These are phyloP conservation scores for Colletotrichum ledebouriae DNA, from an alignment of 2,329 filamentous ascomycete species.

Conservation along the genomic window DNA sequence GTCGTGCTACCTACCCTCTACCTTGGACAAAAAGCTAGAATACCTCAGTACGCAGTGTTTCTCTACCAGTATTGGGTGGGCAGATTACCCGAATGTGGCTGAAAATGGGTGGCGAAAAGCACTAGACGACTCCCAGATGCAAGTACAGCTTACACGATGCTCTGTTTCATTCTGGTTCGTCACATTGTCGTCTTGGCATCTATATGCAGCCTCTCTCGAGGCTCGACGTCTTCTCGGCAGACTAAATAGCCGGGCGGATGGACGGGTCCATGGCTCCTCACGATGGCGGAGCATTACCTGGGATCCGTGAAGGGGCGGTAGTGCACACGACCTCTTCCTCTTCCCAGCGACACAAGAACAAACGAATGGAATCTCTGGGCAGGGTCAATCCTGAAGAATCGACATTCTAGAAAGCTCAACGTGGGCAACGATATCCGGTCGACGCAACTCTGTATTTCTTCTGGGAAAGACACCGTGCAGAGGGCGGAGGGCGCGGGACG, in stretches of 20 bases:
- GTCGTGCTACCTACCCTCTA: neutral
- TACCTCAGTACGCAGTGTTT: neutral
- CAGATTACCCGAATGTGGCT: neutral
- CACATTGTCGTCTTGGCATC: conserved; percentile 30
- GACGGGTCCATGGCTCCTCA: conserved; percentile 1
- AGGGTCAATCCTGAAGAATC: conserved; percentile 11
- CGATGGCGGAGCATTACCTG: neutral
- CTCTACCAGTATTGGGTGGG: neutral
- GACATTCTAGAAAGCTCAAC: neutral
- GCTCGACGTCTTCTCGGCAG: conserved; percentile 23
- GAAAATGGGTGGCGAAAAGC: too few species aligned
- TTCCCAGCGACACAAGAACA: conserved; percentile 9
- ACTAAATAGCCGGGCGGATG: conserved; percentile 16
- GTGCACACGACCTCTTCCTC: conserved; percentile 16
- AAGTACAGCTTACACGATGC: neutral
- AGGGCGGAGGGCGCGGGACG: neutral
- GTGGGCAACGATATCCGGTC: conserved; percentile 18
- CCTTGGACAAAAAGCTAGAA: neutral
- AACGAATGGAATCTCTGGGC: conserved; percentile 5
- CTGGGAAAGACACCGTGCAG: neutral
- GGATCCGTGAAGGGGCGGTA: neutral
- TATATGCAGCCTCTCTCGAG: neutral
- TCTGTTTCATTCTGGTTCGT: conserved; percentile 39
- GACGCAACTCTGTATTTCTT: conserved; percentile 13
- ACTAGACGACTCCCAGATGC: neutral